Evolutionary conservation across 768 basidiomycete genomes (phyloP).

Genomic region (Phylloporus arenicola): DNA sequence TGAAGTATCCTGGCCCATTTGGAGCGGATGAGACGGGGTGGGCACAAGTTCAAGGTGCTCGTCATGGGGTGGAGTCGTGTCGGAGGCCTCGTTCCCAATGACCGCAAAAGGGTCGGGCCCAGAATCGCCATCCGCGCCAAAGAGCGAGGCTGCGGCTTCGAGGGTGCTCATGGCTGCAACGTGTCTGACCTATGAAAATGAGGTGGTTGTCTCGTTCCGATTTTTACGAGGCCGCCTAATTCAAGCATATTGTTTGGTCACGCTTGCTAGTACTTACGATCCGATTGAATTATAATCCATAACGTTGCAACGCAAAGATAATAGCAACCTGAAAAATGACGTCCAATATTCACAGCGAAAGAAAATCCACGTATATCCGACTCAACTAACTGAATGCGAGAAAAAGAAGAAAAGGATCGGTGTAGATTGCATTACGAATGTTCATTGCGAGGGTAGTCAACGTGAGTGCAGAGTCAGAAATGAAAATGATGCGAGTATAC

Average conservation of each 20-base stretch:
- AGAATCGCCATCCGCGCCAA: constrained; percentile 57
- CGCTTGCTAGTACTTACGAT: constrained; percentile 15
- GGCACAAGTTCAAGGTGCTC: constrained; percentile 18
- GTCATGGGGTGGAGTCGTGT: constrained; percentile 27
- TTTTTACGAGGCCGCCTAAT: constrained; percentile 2
- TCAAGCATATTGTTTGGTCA: constrained; percentile 20
- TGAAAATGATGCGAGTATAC: constrained; percentile 30
- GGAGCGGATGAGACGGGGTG: constrained; percentile 19
- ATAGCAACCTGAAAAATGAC: constrained; percentile 11
- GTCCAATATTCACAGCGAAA: constrained; percentile 31
- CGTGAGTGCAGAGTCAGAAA: constrained; percentile 28
- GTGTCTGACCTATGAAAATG: constrained; percentile 18
- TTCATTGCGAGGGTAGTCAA: constrained; percentile 31
- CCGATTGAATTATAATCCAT: not conserved
- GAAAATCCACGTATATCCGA: constrained; percentile 25
- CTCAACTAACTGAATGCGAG: constrained; percentile 14
- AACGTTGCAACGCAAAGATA: constrained; percentile 9
- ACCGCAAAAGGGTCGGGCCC: constrained; percentile 60
- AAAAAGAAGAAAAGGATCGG: constrained; percentile 16
- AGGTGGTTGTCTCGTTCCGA: constrained; percentile 5
- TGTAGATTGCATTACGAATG: constrained; percentile 34
- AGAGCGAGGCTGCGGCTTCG: constrained; percentile 78
- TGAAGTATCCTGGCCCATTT: constrained; percentile 34
- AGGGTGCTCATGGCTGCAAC: constrained; percentile 53
- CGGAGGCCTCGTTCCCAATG: constrained; percentile 39